Evolutionary conservation across 441 rosid genomes (phyloP).

Genomic region (Gossypium trilobum): DNA sequence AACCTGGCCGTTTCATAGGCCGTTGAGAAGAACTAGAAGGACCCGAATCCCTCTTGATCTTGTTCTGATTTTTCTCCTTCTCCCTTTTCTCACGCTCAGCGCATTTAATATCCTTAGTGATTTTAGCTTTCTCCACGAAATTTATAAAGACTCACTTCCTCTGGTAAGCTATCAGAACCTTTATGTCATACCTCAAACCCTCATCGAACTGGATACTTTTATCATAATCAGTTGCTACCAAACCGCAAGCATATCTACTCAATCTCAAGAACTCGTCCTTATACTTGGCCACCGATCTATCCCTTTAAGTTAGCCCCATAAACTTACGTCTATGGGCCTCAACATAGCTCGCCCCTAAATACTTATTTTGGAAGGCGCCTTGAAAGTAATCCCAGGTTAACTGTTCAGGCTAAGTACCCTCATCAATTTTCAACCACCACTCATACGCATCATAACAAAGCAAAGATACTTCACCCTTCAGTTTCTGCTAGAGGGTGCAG

Average conservation of each 20-base stretch:
- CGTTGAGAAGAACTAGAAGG: too few species aligned
- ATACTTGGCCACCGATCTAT: neutral
- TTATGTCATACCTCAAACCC: neutral
- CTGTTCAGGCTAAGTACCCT: neutral
- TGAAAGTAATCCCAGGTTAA: neutral
- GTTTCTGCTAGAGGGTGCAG: too few species aligned
- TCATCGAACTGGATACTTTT: too few species aligned
- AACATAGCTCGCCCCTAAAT: neutral
- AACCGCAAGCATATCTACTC: neutral
- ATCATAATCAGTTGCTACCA: neutral
- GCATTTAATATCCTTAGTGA: too few species aligned
- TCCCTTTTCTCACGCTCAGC: too few species aligned
- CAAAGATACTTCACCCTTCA: neutral
- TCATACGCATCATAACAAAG: neutral
- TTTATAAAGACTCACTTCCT: neutral
- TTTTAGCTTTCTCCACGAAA: too few species aligned
- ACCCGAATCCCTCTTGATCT: too few species aligned
- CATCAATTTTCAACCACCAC: neutral
- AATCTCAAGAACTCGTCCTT: neutral
- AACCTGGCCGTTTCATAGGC: too few species aligned
- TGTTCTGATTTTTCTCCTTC: too few species aligned
- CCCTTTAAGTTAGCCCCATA: neutral
- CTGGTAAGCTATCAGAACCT: neutral
- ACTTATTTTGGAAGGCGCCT: neutral
- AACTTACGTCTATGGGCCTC: too few species aligned